These are phyloP conservation scores for Auricularia heimuer DNA, from an alignment of 768 basidiomycete genomes.

Conservation along the genomic window DNA sequence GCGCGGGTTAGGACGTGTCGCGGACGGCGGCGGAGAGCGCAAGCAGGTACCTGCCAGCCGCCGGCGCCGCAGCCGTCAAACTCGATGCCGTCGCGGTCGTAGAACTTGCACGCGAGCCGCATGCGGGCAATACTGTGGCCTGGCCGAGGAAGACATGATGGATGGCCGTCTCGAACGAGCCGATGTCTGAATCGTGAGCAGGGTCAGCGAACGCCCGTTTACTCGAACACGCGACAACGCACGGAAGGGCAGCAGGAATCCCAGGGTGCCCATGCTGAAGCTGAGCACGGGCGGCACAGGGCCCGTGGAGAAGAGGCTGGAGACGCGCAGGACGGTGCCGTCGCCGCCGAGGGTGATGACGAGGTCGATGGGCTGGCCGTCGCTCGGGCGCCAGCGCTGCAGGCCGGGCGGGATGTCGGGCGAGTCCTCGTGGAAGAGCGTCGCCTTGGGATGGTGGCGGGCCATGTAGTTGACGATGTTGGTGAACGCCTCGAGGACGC, in stretches of 20 bases:
- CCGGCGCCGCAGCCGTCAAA: slow-evolving; percentile 4
- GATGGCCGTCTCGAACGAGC: slow-evolving; percentile 72
- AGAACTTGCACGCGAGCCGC: slow-evolving; percentile 78
- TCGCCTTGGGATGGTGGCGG: slow-evolving; percentile 9
- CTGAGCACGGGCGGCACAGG: slow-evolving; percentile 88
- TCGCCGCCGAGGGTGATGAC: slow-evolving; percentile 91
- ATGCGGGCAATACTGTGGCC: slow-evolving; percentile 80
- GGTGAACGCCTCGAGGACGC: slow-evolving; percentile 17
- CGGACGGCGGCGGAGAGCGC: not conserved
- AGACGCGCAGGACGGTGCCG: slow-evolving; percentile 89
- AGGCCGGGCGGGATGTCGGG: not conserved
- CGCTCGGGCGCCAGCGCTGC: slow-evolving; percentile 6
- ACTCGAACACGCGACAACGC: slow-evolving; percentile 25
- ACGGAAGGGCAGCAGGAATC: slow-evolving; percentile 92
- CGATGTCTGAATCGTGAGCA: slow-evolving; percentile 52
- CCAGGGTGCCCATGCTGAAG: slow-evolving; percentile 88
- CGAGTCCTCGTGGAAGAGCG: slow-evolving; percentile 11
- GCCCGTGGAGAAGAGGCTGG: slow-evolving; percentile 81
- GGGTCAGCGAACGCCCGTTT: not conserved
- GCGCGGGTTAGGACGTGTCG: slow-evolving; percentile 60
- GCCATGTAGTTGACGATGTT: slow-evolving; percentile 15
- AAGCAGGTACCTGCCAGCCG: slow-evolving; percentile 1
- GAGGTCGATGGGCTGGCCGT: slow-evolving; percentile 62
- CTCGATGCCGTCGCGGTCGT: slow-evolving; percentile 39
- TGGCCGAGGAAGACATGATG: slow-evolving; percentile 71